phyloP scores from a whole-genome alignment of 2,329 filamentous ascomycete genomes.

The Alternaria sp. region DNA sequence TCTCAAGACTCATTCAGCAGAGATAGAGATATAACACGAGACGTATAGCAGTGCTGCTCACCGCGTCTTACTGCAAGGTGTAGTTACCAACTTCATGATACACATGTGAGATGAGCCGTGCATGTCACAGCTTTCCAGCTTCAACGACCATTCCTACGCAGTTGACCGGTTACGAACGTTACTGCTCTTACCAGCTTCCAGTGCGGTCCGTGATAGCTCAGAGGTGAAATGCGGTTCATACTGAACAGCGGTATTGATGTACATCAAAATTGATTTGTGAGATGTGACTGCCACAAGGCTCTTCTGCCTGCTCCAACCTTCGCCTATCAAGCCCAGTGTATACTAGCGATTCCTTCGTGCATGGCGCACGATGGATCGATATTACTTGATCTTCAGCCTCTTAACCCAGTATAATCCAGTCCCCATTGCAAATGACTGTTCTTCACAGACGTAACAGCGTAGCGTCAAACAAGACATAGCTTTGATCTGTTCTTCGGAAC shows the following conservation, averaged over 20 bases:
- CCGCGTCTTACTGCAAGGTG: background rate
- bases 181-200: no score
- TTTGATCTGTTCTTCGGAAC: background rate
- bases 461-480: background rate
- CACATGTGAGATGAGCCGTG: background rate
- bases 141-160: accelerated
- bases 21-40: no score
- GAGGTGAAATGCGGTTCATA: no score
- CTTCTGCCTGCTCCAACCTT: no score
- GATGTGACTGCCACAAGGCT: no score
- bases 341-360: background rate
- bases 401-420: background rate
- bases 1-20: no score
- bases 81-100: no score
- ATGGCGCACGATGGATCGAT: background rate
- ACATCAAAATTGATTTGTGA: no score
- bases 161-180: accelerated
- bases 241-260: no score
- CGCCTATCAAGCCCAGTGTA: background rate
- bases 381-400: background rate
- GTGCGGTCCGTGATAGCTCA: no score
- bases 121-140: background rate
- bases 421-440: background rate
- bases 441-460: no score
- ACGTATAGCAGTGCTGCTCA: no score